These are phyloP conservation scores for Chrysanthemum seticuspe DNA, from an alignment of 129 eudicot species.

Conservation along the genomic window DNA sequence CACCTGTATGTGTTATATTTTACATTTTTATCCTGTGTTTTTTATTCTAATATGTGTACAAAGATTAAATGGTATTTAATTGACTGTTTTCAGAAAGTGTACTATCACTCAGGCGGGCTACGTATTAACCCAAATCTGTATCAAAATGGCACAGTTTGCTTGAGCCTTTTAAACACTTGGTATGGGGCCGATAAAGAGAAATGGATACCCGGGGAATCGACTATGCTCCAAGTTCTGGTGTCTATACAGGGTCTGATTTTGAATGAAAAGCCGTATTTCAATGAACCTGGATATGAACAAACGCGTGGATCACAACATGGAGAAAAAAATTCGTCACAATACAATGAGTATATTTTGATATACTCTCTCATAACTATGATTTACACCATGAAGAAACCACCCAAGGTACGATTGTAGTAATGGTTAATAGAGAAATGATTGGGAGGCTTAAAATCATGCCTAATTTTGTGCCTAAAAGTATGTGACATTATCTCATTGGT, in stretches of 20 bases:
- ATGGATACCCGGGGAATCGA: constrained; percentile 67
- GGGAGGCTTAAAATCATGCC: too few species aligned
- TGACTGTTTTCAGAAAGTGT: constrained; percentile 45
- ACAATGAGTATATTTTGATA: constrained; percentile 45
- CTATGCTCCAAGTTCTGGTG: constrained; percentile 76
- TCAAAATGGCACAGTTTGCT: constrained; percentile 53
- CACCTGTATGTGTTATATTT: constrained; percentile 56
- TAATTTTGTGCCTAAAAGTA: too few species aligned
- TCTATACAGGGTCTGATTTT: constrained; percentile 80
- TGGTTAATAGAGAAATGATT: too few species aligned
- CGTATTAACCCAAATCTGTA: constrained; percentile 76
- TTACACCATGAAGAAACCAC: constrained; percentile 52
- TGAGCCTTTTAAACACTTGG: constrained; percentile 87
- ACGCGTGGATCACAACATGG: constrained; percentile 23
- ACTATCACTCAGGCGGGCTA: constrained; percentile 78
- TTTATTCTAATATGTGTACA: not conserved
- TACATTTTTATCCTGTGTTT: not conserved
- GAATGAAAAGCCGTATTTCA: constrained; percentile 69
- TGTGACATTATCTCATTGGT: too few species aligned
- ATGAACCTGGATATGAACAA: constrained; percentile 51
- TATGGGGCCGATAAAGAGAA: constrained; percentile 48
- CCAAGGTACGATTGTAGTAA: constrained; percentile 50
- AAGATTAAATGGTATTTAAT: not conserved
- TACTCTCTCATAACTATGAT: constrained; percentile 61
- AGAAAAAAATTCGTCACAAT: constrained; percentile 32